Evolutionary conservation across 2,329 filamentous ascomycete species (phyloP), one percentile per base, ranked within the genome.

Genomic region (Rhinocladiella similis): DNA sequence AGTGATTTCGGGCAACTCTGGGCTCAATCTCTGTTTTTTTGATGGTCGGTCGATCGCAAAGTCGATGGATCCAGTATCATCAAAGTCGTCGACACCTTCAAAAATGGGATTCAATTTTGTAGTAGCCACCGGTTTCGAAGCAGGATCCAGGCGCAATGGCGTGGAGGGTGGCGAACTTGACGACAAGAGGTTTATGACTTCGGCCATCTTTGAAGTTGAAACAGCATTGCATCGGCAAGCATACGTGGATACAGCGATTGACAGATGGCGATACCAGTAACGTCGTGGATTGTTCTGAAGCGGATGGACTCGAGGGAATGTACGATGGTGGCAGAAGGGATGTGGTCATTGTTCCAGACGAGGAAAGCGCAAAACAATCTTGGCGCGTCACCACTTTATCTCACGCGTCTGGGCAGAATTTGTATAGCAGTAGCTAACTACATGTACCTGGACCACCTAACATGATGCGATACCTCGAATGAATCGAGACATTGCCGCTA

Each of bases 21-120:
- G 53, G 47, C 63, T 72, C 25, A 70, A 36, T 36, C 67, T 66
- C 36, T 66, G 67, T 56, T 66, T 68, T 56, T 74, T 74, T 0
- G 63, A 43, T 0, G 70, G 67, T 25, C 52, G 54, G 38, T 62
- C 50, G 18, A 54, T 47, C 5, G 39, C 36, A 33, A 59, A 58
- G 27, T 62, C 59, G 22, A 60, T 36, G 12, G 51, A 57, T 22
- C 45, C 54, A 14, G 41, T 43, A 1, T 56, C 47, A 6, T 68
- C 62, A 47, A 70, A 64, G 51, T 65, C 65, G 47, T 65, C 59
- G 33, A 69, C 67, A 16, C 68, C 66, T 43, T 72, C 58, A 5
- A 67, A 67, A 50, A 70, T 43, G 1, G 45, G 19, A 12, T 16
- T 19, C n/a, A 50, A 33, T 3, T 14, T 6, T 53, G 33, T 38